Percentiles rank a stretch among this genome's conserved stretches.
Evolutionary conservation across 371 early-diverging fungal species (phyloP).

Genomic region (Circinella umbellata): DNA sequence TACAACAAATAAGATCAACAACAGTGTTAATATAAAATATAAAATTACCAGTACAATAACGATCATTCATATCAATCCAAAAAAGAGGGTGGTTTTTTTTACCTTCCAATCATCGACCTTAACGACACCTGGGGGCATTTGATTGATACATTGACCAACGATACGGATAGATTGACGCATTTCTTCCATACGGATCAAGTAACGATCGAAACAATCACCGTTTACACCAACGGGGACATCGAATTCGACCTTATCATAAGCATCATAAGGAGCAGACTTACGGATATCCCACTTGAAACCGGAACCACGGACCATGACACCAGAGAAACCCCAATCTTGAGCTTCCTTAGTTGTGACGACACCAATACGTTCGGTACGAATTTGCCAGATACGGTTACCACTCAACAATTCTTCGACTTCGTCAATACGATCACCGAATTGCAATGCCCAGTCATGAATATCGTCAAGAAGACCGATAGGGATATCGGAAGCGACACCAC

Average conservation of each 20-base stretch:
- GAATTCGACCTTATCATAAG: conserved; percentile 93
- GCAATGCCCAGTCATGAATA: conserved; percentile 91
- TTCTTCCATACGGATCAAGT: conserved; percentile 96
- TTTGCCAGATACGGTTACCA: conserved; percentile 94
- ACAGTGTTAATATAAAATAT: too few species aligned
- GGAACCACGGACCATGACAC: conserved; percentile 94
- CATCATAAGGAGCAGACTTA: conserved; percentile 94
- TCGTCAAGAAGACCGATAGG: conserved; percentile 95
- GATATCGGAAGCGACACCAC: conserved; percentile 93
- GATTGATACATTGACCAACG: conserved; percentile 91
- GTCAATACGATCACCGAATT: conserved; percentile 89
- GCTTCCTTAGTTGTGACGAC: conserved; percentile 88
- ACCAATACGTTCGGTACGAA: conserved; percentile 89
- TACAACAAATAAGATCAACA: not conserved
- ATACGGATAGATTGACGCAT: conserved; percentile 98
- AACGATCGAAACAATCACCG: conserved; percentile 97
- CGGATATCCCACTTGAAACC: conserved; percentile 96
- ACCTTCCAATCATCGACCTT: conserved; percentile 96
- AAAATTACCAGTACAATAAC: too few species aligned
- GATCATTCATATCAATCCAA: too few species aligned
- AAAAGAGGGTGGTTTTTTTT: not conserved
- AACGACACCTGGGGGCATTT: conserved; percentile 94
- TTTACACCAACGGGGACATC: conserved; percentile 95
- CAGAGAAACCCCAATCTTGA: conserved; percentile 91
- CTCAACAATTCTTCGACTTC: conserved; percentile 95